These are phyloP conservation scores for Termitomyces sp. DNA, from an alignment of 768 basidiomycete genomes.

Conservation along the genomic window DNA sequence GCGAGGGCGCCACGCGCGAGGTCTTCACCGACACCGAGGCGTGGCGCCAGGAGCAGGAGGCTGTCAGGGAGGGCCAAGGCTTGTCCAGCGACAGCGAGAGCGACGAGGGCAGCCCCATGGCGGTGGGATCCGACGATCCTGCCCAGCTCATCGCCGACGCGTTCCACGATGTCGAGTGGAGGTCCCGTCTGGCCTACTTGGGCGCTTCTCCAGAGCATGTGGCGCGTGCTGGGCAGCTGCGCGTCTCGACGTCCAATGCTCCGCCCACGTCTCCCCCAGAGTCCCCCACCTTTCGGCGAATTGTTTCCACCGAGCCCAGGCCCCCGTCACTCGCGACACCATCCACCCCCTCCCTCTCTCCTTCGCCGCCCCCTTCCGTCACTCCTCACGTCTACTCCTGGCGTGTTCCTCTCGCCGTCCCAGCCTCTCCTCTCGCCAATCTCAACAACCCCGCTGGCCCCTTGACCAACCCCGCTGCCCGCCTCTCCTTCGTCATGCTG, in stretches of 20 bases:
- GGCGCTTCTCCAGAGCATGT: conserved; percentile 5
- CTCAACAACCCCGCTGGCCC: conserved; percentile 32
- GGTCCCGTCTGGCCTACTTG: conserved; percentile 12
- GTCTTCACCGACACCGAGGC: conserved; percentile 48
- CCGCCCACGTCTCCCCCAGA: conserved; percentile 7
- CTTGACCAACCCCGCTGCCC: conserved; percentile 52
- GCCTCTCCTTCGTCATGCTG: conserved; percentile 55
- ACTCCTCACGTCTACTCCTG: conserved; percentile 57
- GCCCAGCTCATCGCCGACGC: conserved; percentile 31
- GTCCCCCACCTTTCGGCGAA: conserved; percentile 21
- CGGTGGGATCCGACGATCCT: conserved; percentile 35
- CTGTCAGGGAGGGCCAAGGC: conserved; percentile 20
- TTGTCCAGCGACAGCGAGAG: conserved; percentile 38
- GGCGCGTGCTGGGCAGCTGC: background rate
- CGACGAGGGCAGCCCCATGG: conserved; percentile 45
- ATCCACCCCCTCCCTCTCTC: no score
- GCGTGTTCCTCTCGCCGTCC: conserved; percentile 26
- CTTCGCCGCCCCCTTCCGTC: conserved; percentile 23
- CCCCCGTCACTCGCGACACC: conserved; percentile 39
- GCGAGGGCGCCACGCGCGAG: conserved; percentile 58
- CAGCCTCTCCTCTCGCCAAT: conserved; percentile 25
- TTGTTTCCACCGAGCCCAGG: conserved; percentile 16
- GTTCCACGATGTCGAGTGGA: conserved; percentile 23
- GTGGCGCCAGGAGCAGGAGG: conserved; percentile 26
- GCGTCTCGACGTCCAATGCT: conserved; percentile 11